Evolutionary conservation across 495 filamentous ascomycete species (phyloP).

Genomic region (Aspergillus nanangensis): DNA sequence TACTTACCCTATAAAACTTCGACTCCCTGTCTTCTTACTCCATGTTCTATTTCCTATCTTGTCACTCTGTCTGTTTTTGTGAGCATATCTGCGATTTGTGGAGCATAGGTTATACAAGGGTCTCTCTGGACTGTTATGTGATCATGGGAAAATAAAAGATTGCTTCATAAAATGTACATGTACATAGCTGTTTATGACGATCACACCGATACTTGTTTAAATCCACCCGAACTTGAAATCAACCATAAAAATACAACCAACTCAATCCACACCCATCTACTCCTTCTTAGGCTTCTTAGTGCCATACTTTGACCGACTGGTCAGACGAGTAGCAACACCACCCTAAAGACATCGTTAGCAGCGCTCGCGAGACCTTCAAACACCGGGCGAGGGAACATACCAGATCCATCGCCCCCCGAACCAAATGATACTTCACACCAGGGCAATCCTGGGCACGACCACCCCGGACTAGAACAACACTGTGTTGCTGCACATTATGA

Average conservation of each 20-base stretch:
- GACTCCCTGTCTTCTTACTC: too few species aligned
- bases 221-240: background rate
- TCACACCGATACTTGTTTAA: constrained; percentile 1
- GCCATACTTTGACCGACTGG: constrained; percentile 90
- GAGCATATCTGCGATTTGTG: too few species aligned
- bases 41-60: too few species aligned
- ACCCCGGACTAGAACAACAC: constrained; percentile 88
- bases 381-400: constrained; percentile 53
- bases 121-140: constrained; percentile 5
- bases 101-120: too few species aligned
- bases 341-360: too few species aligned
- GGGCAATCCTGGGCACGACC: constrained; percentile 95
- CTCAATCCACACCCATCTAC: constrained; percentile 11
- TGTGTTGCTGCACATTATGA: constrained; percentile 98
- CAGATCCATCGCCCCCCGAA: constrained; percentile 90
- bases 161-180: constrained; percentile 10
- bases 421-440: constrained; percentile 91
- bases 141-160: constrained; percentile 1
- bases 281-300: constrained; percentile 93
- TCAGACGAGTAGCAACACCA: constrained; percentile 80
- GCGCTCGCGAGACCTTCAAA: too few species aligned
- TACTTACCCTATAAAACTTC: too few species aligned
- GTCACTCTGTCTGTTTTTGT: too few species aligned
- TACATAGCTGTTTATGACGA: constrained; percentile 15
- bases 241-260: background rate